phyloP scores from a whole-genome alignment of 2,329 filamentous ascomycete genomes.

The Amesomyces nigricolor region DNA sequence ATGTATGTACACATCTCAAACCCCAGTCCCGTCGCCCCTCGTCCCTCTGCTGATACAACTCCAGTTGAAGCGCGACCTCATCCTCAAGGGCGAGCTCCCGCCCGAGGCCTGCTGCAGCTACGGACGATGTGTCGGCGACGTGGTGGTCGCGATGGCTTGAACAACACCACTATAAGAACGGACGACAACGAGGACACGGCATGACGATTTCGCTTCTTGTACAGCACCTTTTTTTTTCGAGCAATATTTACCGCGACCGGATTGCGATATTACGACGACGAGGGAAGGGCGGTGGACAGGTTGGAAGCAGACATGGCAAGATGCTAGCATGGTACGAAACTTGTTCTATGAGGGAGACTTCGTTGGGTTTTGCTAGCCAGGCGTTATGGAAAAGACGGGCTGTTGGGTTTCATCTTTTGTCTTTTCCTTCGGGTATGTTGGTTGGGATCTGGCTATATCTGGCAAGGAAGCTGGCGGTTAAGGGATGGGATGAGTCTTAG shows the following conservation, averaged over 20 bases:
- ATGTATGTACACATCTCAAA: constrained; percentile 27
- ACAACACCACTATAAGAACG: neutral
- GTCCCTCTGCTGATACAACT: neutral
- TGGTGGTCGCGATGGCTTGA: constrained; percentile 42
- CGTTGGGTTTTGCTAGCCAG: neutral
- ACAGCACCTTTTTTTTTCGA: too few species aligned
- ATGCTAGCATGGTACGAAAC: neutral
- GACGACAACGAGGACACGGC: too few species aligned
- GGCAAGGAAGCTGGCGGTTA: too few species aligned
- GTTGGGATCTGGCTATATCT: too few species aligned
- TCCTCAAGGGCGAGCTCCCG: constrained; percentile 43
- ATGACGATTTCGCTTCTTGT: too few species aligned
- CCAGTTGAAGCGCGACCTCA: constrained; percentile 37
- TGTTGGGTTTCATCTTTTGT: too few species aligned
- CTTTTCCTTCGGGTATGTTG: too few species aligned
- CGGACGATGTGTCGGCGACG: constrained; percentile 45
- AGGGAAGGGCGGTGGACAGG: too few species aligned
- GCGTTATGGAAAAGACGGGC: neutral
- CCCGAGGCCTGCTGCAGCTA: constrained; percentile 51
- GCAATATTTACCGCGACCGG: too few species aligned
- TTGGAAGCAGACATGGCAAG: too few species aligned
- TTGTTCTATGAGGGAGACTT: neutral
- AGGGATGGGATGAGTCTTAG: too few species aligned
- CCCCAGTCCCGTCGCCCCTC: neutral
- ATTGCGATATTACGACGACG: too few species aligned